A percentile compares a stretch with the other conserved stretches of the same genome.
These are phyloP conservation scores for Biscogniauxia sp. DNA, from an alignment of 2,329 filamentous ascomycete species.

Conservation along the genomic window DNA sequence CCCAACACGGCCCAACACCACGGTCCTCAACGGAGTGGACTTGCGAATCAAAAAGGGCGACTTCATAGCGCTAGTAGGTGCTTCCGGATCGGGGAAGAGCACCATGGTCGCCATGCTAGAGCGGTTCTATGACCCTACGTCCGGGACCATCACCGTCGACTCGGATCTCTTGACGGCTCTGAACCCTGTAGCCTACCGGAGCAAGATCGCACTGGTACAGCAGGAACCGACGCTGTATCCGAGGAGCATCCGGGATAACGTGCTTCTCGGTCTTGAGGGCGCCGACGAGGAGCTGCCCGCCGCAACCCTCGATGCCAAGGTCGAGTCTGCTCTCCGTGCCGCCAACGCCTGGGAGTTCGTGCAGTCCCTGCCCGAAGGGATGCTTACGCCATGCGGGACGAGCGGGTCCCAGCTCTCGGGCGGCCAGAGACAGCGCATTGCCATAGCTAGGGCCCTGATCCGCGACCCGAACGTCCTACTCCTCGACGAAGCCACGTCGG, in stretches of 20 bases:
- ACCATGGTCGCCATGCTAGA: slow-evolving; percentile 56
- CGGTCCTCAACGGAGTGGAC: slow-evolving; percentile 43
- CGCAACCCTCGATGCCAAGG: slow-evolving; percentile 34
- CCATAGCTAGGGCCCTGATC: slow-evolving; percentile 66
- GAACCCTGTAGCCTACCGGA: slow-evolving; percentile 50
- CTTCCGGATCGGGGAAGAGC: slow-evolving; percentile 59
- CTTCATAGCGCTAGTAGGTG: slow-evolving; percentile 54
- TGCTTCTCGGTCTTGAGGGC: slow-evolving; percentile 47
- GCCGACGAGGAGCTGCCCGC: slow-evolving; percentile 32
- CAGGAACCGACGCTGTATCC: slow-evolving; percentile 56
- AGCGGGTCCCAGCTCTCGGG: slow-evolving; percentile 66
- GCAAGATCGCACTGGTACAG: slow-evolving; percentile 53
- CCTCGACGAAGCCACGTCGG: slow-evolving; percentile 69
- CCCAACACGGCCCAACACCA: slow-evolving; percentile 43
- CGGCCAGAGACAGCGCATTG: slow-evolving; percentile 67
- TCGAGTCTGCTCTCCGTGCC: slow-evolving; percentile 53
- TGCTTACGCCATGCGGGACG: slow-evolving; percentile 56
- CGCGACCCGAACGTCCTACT: slow-evolving; percentile 63
- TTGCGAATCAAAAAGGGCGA: slow-evolving; percentile 45
- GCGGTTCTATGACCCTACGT: slow-evolving; percentile 42
- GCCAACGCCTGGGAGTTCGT: slow-evolving; percentile 62
- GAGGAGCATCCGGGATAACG: slow-evolving; percentile 45
- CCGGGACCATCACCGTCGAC: slow-evolving; percentile 47
- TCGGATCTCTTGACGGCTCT: slow-evolving; percentile 39
- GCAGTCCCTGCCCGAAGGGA: slow-evolving; percentile 51